Conservation (phyloP, 2,329 filamentous ascomycete species). For the Metarhizium robertsii region DNA sequence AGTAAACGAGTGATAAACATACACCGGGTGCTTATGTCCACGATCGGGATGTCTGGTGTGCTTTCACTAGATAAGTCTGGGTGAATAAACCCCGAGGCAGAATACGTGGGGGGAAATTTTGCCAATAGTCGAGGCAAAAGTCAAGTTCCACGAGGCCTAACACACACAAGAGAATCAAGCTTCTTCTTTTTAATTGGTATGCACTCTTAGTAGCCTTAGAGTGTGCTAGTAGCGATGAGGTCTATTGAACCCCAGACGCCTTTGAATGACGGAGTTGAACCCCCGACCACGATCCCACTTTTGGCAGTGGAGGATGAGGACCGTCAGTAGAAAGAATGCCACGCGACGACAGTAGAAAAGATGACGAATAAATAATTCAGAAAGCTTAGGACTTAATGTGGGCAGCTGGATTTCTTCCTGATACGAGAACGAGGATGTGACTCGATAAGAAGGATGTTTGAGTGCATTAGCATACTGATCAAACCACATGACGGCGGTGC, state of each 20-base stretch:
- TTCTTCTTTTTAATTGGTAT: neutral
- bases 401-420: neutral
- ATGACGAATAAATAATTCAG: neutral
- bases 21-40: neutral
- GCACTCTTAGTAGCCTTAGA: neutral
- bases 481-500: neutral
- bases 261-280: neutral
- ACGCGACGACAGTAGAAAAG: neutral
- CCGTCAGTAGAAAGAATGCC: neutral
- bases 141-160: neutral
- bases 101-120: neutral
- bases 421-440: neutral
- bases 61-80: neutral
- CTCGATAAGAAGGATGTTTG: neutral
- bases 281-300: neutral
- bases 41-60: neutral
- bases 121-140: neutral
- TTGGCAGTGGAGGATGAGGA: neutral
- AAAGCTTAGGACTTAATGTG: neutral
- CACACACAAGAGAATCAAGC: neutral
- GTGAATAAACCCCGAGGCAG: neutral
- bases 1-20: neutral
- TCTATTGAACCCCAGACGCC: neutral
- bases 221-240: neutral
- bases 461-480: neutral